These are phyloP conservation scores for Pythium myriotylum DNA, from an alignment of 352 stramenopile species.

Conservation along the genomic window DNA sequence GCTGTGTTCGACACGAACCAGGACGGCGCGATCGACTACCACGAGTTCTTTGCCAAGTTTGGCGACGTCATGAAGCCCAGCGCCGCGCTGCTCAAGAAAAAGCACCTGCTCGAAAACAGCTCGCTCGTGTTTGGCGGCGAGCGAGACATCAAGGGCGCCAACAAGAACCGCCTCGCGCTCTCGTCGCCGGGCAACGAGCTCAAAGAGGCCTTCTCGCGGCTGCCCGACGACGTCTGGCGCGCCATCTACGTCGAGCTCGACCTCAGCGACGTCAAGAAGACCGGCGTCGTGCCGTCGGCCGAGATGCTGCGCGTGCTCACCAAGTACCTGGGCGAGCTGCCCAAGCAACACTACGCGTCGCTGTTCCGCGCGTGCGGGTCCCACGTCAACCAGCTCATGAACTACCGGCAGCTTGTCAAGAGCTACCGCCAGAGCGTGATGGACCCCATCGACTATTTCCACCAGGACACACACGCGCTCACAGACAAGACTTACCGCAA, in stretches of 20 bases:
- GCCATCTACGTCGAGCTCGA: slow-evolving; percentile 70
- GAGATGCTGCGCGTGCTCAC: slow-evolving; percentile 63
- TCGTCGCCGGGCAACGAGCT: slow-evolving; percentile 69
- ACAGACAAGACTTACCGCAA: slow-evolving; percentile 53
- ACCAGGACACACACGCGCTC: slow-evolving; percentile 40
- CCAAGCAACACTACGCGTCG: slow-evolving; percentile 49
- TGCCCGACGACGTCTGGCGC: slow-evolving; percentile 61
- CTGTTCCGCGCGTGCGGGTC: slow-evolving; percentile 72
- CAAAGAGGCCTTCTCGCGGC: slow-evolving; percentile 68
- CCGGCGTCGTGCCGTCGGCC: slow-evolving; percentile 58
- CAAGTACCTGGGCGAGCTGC: slow-evolving; percentile 67
- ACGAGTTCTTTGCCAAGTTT: slow-evolving; percentile 66
- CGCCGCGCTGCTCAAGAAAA: slow-evolving; percentile 30
- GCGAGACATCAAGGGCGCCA: slow-evolving; percentile 52
- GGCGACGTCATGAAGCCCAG: slow-evolving; percentile 50
- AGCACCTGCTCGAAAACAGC: slow-evolving; percentile 57
- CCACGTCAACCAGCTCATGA: slow-evolving; percentile 68
- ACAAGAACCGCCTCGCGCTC: slow-evolving; percentile 60
- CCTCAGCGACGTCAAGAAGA: slow-evolving; percentile 57
- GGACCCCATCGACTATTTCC: slow-evolving; percentile 59
- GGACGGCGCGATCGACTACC: slow-evolving; percentile 55
- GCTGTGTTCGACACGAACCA: slow-evolving; percentile 39
- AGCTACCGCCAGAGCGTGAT: slow-evolving; percentile 62
- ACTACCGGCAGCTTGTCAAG: slow-evolving; percentile 69
- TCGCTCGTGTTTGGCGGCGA: slow-evolving; percentile 57